phyloP scores from a whole-genome alignment of 768 basidiomycete genomes.

The Suillus weaverae region DNA sequence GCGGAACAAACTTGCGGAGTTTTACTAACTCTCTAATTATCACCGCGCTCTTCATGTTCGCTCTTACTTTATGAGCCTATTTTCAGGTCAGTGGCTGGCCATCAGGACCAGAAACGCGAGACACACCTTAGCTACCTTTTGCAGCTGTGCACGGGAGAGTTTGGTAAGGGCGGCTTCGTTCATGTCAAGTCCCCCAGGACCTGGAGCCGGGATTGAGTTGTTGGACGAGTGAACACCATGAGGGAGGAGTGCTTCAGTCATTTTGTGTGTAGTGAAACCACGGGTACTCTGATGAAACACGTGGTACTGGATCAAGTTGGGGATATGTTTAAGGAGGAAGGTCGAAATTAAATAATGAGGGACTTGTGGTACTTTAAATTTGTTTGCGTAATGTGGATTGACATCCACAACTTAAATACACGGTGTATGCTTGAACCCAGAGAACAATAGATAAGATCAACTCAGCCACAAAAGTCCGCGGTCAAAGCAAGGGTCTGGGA shows the following conservation, averaged over 20 bases:
- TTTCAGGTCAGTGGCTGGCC: background rate
- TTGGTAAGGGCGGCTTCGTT: slow-evolving; percentile 22
- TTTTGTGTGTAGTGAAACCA: background rate
- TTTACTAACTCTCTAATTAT: slow-evolving; percentile 25
- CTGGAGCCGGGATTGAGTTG: background rate
- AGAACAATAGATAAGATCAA: slow-evolving; percentile 6
- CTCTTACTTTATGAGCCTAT: slow-evolving; percentile 24
- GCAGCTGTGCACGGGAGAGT: slow-evolving; percentile 22
- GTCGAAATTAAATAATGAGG: background rate
- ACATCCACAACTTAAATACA: slow-evolving; percentile 1
- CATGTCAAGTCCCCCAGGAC: background rate
- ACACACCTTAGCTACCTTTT: background rate
- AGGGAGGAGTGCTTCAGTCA: background rate
- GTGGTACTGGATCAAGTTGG: background rate
- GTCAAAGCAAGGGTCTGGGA: slow-evolving; percentile 4
- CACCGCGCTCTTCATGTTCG: slow-evolving; percentile 15
- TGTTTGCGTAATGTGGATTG: background rate
- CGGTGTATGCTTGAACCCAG: background rate
- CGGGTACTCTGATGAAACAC: background rate
- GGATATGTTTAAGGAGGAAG: background rate
- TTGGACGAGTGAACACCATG: background rate
- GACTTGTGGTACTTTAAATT: background rate
- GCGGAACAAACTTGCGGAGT: background rate
- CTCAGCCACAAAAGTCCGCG: slow-evolving; percentile 4
- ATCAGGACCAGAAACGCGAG: background rate